phyloP scores from a whole-genome alignment of 306 rosid species.

The Gastrolobium bilobum region DNA sequence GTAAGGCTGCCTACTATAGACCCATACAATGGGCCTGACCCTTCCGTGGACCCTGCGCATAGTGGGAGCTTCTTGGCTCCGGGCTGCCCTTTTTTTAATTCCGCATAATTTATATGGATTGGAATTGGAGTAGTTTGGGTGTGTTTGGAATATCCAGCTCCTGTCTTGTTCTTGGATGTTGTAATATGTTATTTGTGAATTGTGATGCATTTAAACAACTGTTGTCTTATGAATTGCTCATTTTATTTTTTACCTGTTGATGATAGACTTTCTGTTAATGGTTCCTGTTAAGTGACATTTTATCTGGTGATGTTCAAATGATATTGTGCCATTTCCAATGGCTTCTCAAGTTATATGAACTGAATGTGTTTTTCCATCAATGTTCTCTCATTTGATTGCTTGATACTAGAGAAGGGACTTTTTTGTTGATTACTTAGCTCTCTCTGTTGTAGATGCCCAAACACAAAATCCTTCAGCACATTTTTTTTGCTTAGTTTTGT shows the following conservation, averaged over 20 bases:
- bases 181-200: slow-evolving; percentile 18
- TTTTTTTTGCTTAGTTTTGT: slow-evolving; percentile 31
- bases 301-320: slow-evolving; percentile 22
- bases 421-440: neutral
- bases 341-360: slow-evolving; percentile 32
- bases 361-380: slow-evolving; percentile 20
- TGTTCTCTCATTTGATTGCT: slow-evolving; percentile 36
- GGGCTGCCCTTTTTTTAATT: no score
- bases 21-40: no score
- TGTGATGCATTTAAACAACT: slow-evolving; percentile 27
- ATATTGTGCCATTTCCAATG: slow-evolving; percentile 6
- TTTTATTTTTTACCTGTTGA: slow-evolving; percentile 14
- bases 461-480: slow-evolving; percentile 10
- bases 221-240: slow-evolving; percentile 15
- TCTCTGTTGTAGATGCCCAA: neutral
- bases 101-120: neutral
- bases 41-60: no score
- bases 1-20: no score
- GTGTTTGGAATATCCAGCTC: slow-evolving; percentile 22
- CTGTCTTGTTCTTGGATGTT: slow-evolving; percentile 32
- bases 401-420: neutral
- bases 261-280: slow-evolving; percentile 8
- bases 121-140: slow-evolving; percentile 27
- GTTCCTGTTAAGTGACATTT: slow-evolving; percentile 21
- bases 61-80: no score